Evolutionary conservation across 2,329 filamentous ascomycete genomes (phyloP), one percentile per base, ranked within the genome.

Genomic region (Leptographium lundbergii): DNA sequence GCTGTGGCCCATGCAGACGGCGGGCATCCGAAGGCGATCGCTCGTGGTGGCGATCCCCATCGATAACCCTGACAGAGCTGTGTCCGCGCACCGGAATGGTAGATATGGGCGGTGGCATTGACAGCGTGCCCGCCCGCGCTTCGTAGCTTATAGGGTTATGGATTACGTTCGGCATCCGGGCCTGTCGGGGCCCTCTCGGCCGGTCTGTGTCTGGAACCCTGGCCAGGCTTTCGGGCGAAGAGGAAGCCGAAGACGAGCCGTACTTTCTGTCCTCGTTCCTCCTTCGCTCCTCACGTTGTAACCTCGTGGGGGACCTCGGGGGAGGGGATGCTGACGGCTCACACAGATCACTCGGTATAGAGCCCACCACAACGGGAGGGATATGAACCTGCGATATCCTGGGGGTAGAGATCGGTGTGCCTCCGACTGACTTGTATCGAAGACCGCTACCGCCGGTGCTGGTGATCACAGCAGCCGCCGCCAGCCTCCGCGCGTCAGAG

Each of bases 111-210:
- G 60, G 61, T 4, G 61, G 60, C 54, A 61, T 45, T 1, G 62
- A 57, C 24, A 60, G 17, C 0, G 51, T 45, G 3, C 57, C 24
- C 2, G 60, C 27, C 9, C 59, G 58, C 6, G 61, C 53, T 5
- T 59, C 32, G 56, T n/a, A 58, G 53, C 19, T 58, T 3, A 57
- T 39, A 7, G 61, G 56, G n/a, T 65, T 63, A 36, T 62, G 62
- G 17, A 67, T 64, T 24, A 67, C 61, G 45, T 68, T 71, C 3
- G 66, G 63, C 7, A 66, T 65, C 13, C 69, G 68, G 17, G 69
- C 67, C 13, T 62, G 60, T 24, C 65, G 64, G 13, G 62, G 61
- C 3, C 63, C 63, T 34, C 61, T 54, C 19, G 63, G 63, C 13
- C 62, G 57, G 24, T 63, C 63, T 6, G 27, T 45, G 0, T 63